phyloP scores from a whole-genome alignment of 202 grass and related monocot genomes.

The Setaria viridis region DNA sequence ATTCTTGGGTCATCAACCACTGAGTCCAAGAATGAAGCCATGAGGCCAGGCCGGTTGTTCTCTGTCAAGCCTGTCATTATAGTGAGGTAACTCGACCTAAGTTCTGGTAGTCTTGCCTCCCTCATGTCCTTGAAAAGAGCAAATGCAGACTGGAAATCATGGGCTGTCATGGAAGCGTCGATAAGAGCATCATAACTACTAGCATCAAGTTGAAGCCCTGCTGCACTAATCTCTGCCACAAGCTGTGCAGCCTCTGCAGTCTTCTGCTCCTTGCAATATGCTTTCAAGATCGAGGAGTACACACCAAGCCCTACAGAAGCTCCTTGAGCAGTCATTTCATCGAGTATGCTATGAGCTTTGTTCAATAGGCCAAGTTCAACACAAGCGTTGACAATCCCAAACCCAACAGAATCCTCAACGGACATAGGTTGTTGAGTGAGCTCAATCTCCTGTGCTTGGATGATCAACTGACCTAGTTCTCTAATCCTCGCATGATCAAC shows the following conservation, averaged over 20 bases:
- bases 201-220: constrained; percentile 76
- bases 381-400: constrained; percentile 87
- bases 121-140: constrained; percentile 96
- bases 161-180: constrained; percentile 90
- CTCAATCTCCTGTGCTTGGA: constrained; percentile 83
- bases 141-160: constrained; percentile 94
- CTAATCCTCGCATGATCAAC: constrained; percentile 60
- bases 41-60: constrained; percentile 87
- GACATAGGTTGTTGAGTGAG: constrained; percentile 38
- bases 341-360: constrained; percentile 82
- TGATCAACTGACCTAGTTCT: constrained; percentile 78
- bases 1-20: constrained; percentile 86
- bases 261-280: constrained; percentile 92
- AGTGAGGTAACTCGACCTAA: constrained; percentile 92
- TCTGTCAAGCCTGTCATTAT: constrained; percentile 98
- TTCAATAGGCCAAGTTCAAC: constrained; percentile 75
- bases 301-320: constrained; percentile 76
- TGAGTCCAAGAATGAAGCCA: constrained; percentile 93
- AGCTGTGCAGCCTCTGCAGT: constrained; percentile 90
- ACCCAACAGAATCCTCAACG: constrained; percentile 78
- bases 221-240: constrained; percentile 80
- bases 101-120: constrained; percentile 78
- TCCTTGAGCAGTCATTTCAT: constrained; percentile 89
- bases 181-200: constrained; percentile 85
- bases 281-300: constrained; percentile 92